A percentile compares a stretch with the other conserved stretches of the same genome.
Conservation (phyloP, 1,284 basidiomycete species). For the Neonothopanus nambi region DNA sequence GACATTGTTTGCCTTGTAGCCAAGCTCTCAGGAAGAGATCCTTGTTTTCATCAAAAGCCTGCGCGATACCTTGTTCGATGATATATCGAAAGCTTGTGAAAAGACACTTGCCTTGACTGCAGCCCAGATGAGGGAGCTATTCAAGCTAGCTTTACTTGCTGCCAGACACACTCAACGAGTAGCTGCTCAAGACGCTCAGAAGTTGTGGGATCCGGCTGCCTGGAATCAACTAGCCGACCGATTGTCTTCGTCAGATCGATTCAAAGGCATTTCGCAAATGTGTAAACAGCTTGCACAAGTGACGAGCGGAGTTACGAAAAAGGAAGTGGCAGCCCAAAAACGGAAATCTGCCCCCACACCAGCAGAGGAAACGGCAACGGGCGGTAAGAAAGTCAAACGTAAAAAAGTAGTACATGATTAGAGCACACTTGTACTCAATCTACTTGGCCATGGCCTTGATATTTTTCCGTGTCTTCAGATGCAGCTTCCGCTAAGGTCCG, state of each 20-base stretch:
- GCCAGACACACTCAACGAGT: slow-evolving; percentile 64
- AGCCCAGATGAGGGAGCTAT: slow-evolving; percentile 75
- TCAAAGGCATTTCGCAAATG: slow-evolving; percentile 27
- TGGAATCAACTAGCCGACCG: slow-evolving; percentile 37
- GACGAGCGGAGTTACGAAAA: slow-evolving; percentile 18
- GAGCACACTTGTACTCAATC: too few species aligned
- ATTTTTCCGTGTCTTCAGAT: too few species aligned
- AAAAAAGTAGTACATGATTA: slow-evolving; percentile 45
- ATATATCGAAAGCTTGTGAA: slow-evolving; percentile 53
- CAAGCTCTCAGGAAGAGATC: slow-evolving; percentile 31
- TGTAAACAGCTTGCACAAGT: slow-evolving; percentile 18
- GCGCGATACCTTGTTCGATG: slow-evolving; percentile 50
- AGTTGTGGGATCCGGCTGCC: slow-evolving; percentile 36
- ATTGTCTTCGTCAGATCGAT: slow-evolving; percentile 36
- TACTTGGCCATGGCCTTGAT: too few species aligned
- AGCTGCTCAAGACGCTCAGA: slow-evolving; percentile 23
- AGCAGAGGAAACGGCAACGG: slow-evolving; percentile 22
- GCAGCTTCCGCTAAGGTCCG: too few species aligned
- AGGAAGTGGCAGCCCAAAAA: slow-evolving; percentile 30
- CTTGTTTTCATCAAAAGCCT: slow-evolving; percentile 53
- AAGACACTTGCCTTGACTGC: slow-evolving; percentile 50
- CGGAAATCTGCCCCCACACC: slow-evolving; percentile 34
- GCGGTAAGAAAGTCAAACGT: slow-evolving; percentile 45
- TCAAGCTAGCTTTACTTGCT: slow-evolving; percentile 72
- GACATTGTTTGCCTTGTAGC: not conserved